Evolutionary conservation across 2,329 filamentous ascomycete genomes (phyloP), one percentile per base, ranked within the genome.

Genomic region (Macrophomina tecta): DNA sequence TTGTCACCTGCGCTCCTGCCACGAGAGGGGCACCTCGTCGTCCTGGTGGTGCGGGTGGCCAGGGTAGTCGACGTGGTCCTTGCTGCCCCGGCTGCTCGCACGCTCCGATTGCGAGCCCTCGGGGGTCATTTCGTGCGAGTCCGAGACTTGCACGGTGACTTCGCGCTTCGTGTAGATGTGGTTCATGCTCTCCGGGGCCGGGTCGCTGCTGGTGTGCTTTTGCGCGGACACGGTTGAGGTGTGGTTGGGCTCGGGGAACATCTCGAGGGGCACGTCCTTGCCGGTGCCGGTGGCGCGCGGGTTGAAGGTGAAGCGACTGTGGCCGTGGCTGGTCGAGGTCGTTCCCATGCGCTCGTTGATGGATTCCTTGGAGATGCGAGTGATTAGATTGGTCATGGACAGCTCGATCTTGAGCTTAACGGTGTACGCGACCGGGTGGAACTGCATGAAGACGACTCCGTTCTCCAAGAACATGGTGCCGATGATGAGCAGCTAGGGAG

Each of bases 351-450:
- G 61, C 5, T 64, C 61, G 36, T 34, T 42, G 38, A 64, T 53
- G 16, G 61, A 64, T 16, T 64, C 61, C 23, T 64, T 52, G 61
- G 61, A 52, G 49, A 64, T 64, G 23, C 61, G 61, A 4, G 76
- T 76, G 65, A 82, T 79, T 7, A 82, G 74, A 1, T 77, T 76
- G 6, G 80, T 79, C 79, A 82, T 81, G 67, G 75, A 76, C 77
- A 82, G 79, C 72, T 82, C 80, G 66, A 82, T 81, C 69, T 82
- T 81, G 64, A 82, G 77, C 67, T 78, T 81, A 46, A 82, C 77
- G 53, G 80, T 79, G 70, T 82, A 81, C 4, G 76, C 76, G 14
- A 81, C 74, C 0, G 79, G 79, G 65, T 81, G 78, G 72, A 81
- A 80, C 68, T 80, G 78, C 56, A 80, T 75, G 70, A 75, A 65